These are phyloP conservation scores for Boechera retrofracta DNA, from an alignment of 345 rosid species.

Conservation along the genomic window DNA sequence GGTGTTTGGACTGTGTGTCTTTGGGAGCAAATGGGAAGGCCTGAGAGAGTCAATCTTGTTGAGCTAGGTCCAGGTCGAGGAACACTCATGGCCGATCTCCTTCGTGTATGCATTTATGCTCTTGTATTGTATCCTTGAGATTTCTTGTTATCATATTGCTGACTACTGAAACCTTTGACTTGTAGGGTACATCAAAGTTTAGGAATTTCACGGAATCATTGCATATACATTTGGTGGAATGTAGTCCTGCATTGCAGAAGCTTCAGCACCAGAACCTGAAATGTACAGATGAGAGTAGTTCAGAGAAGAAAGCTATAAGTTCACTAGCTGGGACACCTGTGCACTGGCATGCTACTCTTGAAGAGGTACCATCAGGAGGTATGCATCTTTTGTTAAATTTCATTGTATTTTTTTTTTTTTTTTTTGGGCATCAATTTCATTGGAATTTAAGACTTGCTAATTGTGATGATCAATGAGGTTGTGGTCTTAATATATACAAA, in stretches of 20 bases:
- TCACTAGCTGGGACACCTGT: constrained; percentile 68
- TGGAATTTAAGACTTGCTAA: constrained; percentile 19
- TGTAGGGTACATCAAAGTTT: constrained; percentile 80
- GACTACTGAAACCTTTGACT: constrained; percentile 27
- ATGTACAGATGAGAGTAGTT: constrained; percentile 56
- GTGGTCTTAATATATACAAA: background rate
- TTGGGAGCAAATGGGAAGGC: constrained; percentile 96
- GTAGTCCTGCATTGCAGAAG: constrained; percentile 82
- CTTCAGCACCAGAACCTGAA: constrained; percentile 69
- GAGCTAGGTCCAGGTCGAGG: constrained; percentile 98
- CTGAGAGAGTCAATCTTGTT: constrained; percentile 73
- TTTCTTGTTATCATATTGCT: constrained; percentile 1
- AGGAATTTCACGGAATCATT: constrained; percentile 76
- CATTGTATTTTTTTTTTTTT: background rate
- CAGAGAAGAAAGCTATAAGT: constrained; percentile 56
- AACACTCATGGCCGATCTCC: constrained; percentile 94
- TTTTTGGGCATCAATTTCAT: background rate
- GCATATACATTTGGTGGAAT: constrained; percentile 85
- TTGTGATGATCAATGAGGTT: background rate
- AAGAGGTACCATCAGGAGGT: constrained; percentile 90
- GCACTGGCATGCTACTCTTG: constrained; percentile 78
- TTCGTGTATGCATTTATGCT: constrained; percentile 61
- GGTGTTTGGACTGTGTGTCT: constrained; percentile 93
- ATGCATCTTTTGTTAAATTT: constrained; percentile 43
- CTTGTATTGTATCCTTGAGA: constrained; percentile 10